Base-by-base conservation (phyloP, 345 rosid genomes). In the Lagerstroemia speciosa region DNA sequence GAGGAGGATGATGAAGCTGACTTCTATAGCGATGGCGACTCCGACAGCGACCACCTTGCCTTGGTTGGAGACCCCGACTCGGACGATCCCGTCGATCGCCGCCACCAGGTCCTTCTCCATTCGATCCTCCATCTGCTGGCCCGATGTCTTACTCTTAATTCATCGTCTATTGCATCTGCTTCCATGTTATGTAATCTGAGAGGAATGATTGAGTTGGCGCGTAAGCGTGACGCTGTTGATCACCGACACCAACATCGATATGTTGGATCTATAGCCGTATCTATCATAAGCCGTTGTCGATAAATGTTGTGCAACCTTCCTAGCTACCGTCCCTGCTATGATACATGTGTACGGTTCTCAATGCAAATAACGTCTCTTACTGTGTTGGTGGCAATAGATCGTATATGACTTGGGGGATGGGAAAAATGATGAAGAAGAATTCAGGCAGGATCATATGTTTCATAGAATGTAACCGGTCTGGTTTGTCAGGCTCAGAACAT, bases 11-110 rank as follows among this genome's bases (percentile, higher is more conserved):
- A 58, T 5, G 63, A 52, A 6, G 57, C 6, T 6, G 63, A 5
- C 63, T 14, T 58, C 63, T 58, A 58, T 34, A 58, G 63, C 63
- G 34, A 29, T 16, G 63, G 20, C 63, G 34, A 58, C 63, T 58
- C 63, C 20, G 63, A 58, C 63, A 10, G 20, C 63, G 63, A 58
- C 34, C 33, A 27, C 63, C 33, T 58, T 30, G 63, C 29, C 63
- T 12, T 58, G 63, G 63, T 29, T 29, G 63, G 63, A 33, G 63
- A 30, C 19, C 34, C 63, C 1, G 63, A 30, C 34, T 58, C 63
- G 1, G 63, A 58, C 63, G 63, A n/a, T 12, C 14, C 20, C 63
- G 32, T 26, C 11, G 63, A 58, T 34, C 31, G 2, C 63, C 63
- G 33, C 34, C 32, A 27, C 63, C 33, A 58, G 63, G 63, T 58